Evolutionary conservation across 1,284 basidiomycete genomes (phyloP).

Genomic region (Sparassis latifolia): DNA sequence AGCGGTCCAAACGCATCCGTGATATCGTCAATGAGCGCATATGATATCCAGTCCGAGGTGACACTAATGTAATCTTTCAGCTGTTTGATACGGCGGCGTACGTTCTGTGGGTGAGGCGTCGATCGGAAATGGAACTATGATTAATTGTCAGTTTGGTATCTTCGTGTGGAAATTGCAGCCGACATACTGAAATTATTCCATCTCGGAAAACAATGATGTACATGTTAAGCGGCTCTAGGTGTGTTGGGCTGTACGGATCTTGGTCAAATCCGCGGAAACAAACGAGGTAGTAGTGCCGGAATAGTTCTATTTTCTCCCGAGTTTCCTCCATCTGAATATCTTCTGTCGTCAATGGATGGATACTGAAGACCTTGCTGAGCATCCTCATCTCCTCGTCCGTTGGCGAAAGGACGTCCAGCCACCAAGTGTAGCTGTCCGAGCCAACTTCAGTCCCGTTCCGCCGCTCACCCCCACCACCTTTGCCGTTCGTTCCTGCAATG

Average conservation of each 20-base stretch:
- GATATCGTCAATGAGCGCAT: conserved; percentile 99
- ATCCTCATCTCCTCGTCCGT: conserved; percentile 99
- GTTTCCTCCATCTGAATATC: conserved; percentile 99
- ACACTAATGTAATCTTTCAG: conserved; percentile 99
- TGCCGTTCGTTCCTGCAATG: conserved; percentile 13
- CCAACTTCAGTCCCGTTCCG: conserved; percentile 11
- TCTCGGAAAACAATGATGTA: conserved; percentile 99
- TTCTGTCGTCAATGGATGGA: conserved; percentile 98
- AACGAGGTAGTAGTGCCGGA: conserved; percentile 98
- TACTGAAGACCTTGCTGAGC: conserved; percentile 91
- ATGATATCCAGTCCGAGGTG: conserved; percentile 99
- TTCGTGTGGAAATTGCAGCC: neutral
- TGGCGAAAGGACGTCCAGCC: conserved; percentile 92
- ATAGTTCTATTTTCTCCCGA: conserved; percentile 98
- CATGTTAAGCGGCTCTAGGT: conserved; percentile 98
- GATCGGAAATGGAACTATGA: conserved; percentile 94
- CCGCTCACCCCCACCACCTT: conserved; percentile 13
- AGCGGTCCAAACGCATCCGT: conserved; percentile 99
- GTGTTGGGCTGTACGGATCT: conserved; percentile 95
- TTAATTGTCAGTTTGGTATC: neutral
- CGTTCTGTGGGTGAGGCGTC: conserved; percentile 97
- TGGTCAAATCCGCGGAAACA: conserved; percentile 99
- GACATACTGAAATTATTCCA: conserved; percentile 85
- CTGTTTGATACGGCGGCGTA: conserved; percentile 96
- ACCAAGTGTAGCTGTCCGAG: conserved; percentile 68